Percentiles rank a stretch among this genome's conserved stretches.
Evolutionary conservation across 2,329 filamentous ascomycete genomes (phyloP).

Genomic region (Penicillium decumbens): DNA sequence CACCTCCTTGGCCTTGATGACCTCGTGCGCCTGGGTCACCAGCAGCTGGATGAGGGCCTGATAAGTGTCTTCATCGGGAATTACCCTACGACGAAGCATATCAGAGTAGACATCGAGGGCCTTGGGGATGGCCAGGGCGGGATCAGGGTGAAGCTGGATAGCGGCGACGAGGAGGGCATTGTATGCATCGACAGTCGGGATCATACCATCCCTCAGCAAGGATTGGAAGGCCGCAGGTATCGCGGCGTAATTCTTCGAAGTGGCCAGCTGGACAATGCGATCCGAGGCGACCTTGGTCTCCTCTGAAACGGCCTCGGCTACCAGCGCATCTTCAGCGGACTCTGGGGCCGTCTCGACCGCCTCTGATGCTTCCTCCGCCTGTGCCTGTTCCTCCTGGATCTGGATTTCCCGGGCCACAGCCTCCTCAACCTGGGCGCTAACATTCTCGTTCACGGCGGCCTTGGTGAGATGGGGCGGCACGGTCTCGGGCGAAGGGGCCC

Average conservation of each 20-base stretch:
- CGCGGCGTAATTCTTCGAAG: slow-evolving; percentile 70
- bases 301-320: slow-evolving; percentile 50
- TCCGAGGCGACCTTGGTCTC: slow-evolving; percentile 68
- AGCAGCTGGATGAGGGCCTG: slow-evolving; percentile 80
- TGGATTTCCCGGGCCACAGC: slow-evolving; percentile 75
- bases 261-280: slow-evolving; percentile 69
- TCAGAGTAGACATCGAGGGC: slow-evolving; percentile 93
- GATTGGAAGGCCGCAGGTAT: slow-evolving; percentile 88
- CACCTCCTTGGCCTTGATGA: slow-evolving; percentile 64
- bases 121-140: slow-evolving; percentile 80
- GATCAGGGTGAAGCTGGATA: slow-evolving; percentile 72
- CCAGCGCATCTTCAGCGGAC: slow-evolving; percentile 37
- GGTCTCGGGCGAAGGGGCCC: slow-evolving; percentile 18
- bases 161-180: slow-evolving; percentile 83
- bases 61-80: slow-evolving; percentile 80
- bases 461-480: slow-evolving; percentile 57
- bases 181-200: slow-evolving; percentile 80
- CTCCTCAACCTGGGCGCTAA: slow-evolving; percentile 75
- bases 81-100: slow-evolving; percentile 82
- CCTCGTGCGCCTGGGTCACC: slow-evolving; percentile 73
- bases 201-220: slow-evolving; percentile 76
- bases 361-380: slow-evolving; percentile 38
- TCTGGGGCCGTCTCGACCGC: slow-evolving; percentile 28
- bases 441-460: slow-evolving; percentile 45
- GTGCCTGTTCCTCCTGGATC: slow-evolving; percentile 51